Evolutionary conservation across 1,284 basidiomycete genomes (phyloP).

Genomic region (Moesziomyces sp.): DNA sequence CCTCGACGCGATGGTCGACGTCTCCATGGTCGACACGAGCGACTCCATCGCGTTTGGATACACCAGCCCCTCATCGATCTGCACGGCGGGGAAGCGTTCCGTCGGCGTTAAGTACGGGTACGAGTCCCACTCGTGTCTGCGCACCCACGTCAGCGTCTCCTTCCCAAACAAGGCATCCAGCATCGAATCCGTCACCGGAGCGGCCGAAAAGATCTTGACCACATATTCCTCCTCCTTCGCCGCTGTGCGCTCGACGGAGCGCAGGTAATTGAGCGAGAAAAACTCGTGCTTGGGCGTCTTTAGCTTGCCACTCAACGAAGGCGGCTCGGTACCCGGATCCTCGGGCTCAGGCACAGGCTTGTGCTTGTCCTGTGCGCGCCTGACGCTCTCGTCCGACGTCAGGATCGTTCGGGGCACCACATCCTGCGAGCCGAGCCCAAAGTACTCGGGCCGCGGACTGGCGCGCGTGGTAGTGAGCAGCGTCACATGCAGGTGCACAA

Average conservation of each 20-base stretch:
- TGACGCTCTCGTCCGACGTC: conserved; percentile 70
- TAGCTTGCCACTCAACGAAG: conserved; percentile 1
- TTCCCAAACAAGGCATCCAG: conserved; percentile 69
- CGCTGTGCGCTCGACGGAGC: conserved; percentile 70
- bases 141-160: conserved; percentile 74
- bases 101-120: conserved; percentile 77
- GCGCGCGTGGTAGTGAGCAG: conserved; percentile 81
- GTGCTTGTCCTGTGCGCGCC: conserved; percentile 30
- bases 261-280: conserved; percentile 88
- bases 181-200: conserved; percentile 76
- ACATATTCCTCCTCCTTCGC: conserved; percentile 49
- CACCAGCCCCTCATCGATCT: conserved; percentile 80
- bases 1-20: conserved; percentile 82
- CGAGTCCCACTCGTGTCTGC: conserved; percentile 77
- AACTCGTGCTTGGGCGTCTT: conserved; percentile 74
- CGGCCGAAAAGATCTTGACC: conserved; percentile 79
- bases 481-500: conserved; percentile 88
- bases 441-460: conserved; percentile 77
- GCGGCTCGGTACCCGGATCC: conserved; percentile 3
- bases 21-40: conserved; percentile 80
- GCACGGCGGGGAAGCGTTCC: conserved; percentile 77
- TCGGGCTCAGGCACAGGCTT: conserved; percentile 2
- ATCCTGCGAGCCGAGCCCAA: conserved; percentile 72
- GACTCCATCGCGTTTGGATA: conserved; percentile 87
- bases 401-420: conserved; percentile 77